These are phyloP conservation scores for Barnettozyma vustinii DNA, from an alignment of 805 yeast genomes.

Conservation along the genomic window DNA sequence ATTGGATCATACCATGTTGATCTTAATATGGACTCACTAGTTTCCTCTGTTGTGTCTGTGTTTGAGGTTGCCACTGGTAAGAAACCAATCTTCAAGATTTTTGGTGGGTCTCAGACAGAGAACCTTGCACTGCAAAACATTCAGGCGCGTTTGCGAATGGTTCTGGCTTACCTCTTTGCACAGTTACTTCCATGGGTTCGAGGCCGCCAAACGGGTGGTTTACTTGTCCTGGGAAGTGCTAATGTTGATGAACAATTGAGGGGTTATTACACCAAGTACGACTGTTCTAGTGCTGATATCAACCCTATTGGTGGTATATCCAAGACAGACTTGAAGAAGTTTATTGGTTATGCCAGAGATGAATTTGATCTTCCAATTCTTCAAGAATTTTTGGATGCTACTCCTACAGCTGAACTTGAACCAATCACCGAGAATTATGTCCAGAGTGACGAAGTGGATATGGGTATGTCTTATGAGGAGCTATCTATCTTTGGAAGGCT, in stretches of 20 bases:
- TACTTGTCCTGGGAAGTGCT: conserved; percentile 90
- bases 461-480: conserved; percentile 98
- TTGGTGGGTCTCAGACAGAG: conserved; percentile 91
- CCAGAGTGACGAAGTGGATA: conserved; percentile 94
- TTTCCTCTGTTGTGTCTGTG: conserved; percentile 62
- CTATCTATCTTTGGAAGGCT: conserved; percentile 84
- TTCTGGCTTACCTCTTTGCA: conserved; percentile 86
- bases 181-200: conserved; percentile 94
- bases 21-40: conserved; percentile 85
- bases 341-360: conserved; percentile 72
- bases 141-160: conserved; percentile 96
- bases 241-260: conserved; percentile 95
- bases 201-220: conserved; percentile 58
- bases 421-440: conserved; percentile 91
- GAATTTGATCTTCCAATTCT: conserved; percentile 74
- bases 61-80: conserved; percentile 90
- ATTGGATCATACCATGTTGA: conserved; percentile 90
- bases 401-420: conserved; percentile 97
- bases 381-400: conserved; percentile 75
- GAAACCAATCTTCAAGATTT: conserved; percentile 79
- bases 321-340: conserved; percentile 82
- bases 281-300: conserved; percentile 94
- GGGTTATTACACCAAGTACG: conserved; percentile 95
- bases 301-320: conserved; percentile 99
- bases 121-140: conserved; percentile 93